Evolutionary conservation across 1,139 yeast genomes (phyloP).

Genomic region (Saccharomyces hybrid): DNA sequence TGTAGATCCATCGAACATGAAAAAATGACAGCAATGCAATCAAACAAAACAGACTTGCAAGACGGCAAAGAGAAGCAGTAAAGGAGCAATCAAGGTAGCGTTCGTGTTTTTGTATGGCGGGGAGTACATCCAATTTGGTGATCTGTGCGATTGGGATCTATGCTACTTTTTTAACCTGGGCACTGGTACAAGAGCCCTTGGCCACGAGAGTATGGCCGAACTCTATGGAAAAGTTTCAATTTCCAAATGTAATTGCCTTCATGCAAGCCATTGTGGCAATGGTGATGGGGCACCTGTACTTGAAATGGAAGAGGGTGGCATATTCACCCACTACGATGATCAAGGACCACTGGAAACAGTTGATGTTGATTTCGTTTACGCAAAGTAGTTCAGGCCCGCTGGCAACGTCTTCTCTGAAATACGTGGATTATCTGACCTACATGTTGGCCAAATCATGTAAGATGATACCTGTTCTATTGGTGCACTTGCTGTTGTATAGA

Average conservation of each 20-base stretch:
- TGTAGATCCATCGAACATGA: neutral
- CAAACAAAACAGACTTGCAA: neutral
- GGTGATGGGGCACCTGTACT: slow-evolving; percentile 56
- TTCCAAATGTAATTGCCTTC: slow-evolving; percentile 68
- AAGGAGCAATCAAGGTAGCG: neutral
- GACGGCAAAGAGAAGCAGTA: neutral
- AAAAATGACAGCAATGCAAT: neutral
- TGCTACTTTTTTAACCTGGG: slow-evolving; percentile 83
- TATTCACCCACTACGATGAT: slow-evolving; percentile 16
- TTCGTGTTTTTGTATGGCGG: neutral
- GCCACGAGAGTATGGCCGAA: slow-evolving; percentile 71
- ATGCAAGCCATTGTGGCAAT: slow-evolving; percentile 71
- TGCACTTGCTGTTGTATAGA: slow-evolving; percentile 68
- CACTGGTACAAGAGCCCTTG: slow-evolving; percentile 81
- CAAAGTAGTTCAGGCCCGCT: slow-evolving; percentile 79
- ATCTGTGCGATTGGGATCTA: slow-evolving; percentile 70
- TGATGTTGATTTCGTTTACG: slow-evolving; percentile 62
- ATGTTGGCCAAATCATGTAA: slow-evolving; percentile 90
- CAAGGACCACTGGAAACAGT: slow-evolving; percentile 33
- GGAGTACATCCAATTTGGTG: slow-evolving; percentile 29
- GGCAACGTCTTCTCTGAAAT: slow-evolving; percentile 64
- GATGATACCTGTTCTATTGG: slow-evolving; percentile 82
- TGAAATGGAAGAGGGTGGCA: slow-evolving; percentile 34
- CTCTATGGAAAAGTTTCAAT: slow-evolving; percentile 50
- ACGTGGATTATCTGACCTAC: slow-evolving; percentile 80